A percentile compares a stretch with the other conserved stretches of the same genome.
Conservation (phyloP, 331 rosid genomes). For the Spiraea crenata region DNA sequence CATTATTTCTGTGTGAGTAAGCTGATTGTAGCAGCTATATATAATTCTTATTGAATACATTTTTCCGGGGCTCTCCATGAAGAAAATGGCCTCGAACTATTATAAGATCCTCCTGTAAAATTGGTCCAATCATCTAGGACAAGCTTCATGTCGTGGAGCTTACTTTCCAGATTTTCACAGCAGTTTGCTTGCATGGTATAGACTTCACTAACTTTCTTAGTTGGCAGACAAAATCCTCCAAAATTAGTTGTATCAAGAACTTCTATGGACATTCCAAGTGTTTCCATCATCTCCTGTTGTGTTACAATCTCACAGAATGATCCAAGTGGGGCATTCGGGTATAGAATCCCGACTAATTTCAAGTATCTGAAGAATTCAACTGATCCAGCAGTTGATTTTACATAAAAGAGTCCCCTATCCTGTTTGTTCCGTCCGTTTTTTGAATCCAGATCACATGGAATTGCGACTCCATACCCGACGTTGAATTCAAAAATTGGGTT, state of each 20-base stretch:
- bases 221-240: slow-evolving; percentile 46
- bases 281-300: slow-evolving; percentile 7
- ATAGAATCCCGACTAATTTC: slow-evolving; percentile 29
- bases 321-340: slow-evolving; percentile 24
- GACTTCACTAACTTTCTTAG: slow-evolving; percentile 22
- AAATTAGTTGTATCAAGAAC: slow-evolving; percentile 24
- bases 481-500: slow-evolving; percentile 40
- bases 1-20: background rate
- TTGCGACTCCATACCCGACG: slow-evolving; percentile 16
- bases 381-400: slow-evolving; percentile 33
- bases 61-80: slow-evolving; percentile 42
- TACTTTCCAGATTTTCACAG: slow-evolving; percentile 42
- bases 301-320: slow-evolving; percentile 33
- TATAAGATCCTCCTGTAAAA: slow-evolving; percentile 20
- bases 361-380: slow-evolving; percentile 35
- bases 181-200: slow-evolving; percentile 54
- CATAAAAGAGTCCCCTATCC: slow-evolving; percentile 42
- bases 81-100: slow-evolving; percentile 18
- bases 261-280: slow-evolving; percentile 22
- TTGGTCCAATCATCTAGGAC: slow-evolving; percentile 54
- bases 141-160: slow-evolving; percentile 52
- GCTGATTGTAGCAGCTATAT: background rate
- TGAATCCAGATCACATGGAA: slow-evolving; percentile 35
- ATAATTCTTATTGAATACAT: slow-evolving; percentile 29
- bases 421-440: background rate